Evolutionary conservation across 139 green algal genomes (phyloP).

Genomic region (Ettlia oleoabundans): DNA sequence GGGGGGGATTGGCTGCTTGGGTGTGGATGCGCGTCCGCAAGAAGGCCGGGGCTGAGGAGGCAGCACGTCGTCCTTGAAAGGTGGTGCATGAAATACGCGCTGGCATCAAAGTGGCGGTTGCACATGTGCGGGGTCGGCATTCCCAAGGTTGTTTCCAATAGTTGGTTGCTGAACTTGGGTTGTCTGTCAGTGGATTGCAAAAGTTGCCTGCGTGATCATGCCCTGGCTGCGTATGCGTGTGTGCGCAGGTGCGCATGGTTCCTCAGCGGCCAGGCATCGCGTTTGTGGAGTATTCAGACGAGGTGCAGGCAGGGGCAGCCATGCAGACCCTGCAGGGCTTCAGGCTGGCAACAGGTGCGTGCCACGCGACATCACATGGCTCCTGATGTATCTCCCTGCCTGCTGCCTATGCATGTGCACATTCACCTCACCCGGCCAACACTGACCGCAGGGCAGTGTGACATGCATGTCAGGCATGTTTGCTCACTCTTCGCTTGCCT

Average conservation of each 20-base stretch:
- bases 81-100: background rate
- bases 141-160: too few species aligned
- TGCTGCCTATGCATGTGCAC: background rate
- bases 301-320: slow-evolving; percentile 75
- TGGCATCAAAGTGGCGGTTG: too few species aligned
- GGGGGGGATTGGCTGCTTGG: too few species aligned
- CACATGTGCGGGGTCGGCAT: too few species aligned
- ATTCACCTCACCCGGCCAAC: background rate
- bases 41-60: slow-evolving; percentile 70
- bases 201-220: background rate
- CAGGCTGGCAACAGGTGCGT: slow-evolving; percentile 87
- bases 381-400: background rate
- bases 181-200: background rate
- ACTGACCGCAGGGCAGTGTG: too few species aligned
- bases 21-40: too few species aligned
- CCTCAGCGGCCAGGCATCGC: slow-evolving; percentile 93
- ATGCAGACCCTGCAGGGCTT: slow-evolving; percentile 91
- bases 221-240: slow-evolving; percentile 51
- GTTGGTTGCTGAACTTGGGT: too few species aligned
- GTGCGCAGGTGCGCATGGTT: slow-evolving; percentile 94
- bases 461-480: background rate
- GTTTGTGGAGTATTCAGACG: slow-evolving; percentile 95
- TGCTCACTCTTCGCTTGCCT: background rate
- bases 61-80: background rate
- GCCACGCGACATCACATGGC: too few species aligned